phyloP scores from a whole-genome alignment of 768 basidiomycete genomes.

The Tremella mesenterica region DNA sequence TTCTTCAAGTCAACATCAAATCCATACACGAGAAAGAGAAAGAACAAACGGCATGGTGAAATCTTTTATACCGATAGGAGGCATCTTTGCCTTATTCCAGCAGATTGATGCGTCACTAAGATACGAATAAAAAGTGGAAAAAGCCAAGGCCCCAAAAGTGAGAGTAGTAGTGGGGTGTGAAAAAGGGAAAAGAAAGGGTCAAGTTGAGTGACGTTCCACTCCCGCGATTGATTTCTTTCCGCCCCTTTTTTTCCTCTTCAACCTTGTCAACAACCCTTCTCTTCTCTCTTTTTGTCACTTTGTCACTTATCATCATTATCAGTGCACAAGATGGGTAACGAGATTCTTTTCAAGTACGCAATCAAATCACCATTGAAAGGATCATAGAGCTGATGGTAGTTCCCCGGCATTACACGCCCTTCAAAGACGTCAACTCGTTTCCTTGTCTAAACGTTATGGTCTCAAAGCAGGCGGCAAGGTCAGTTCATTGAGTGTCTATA shows the following conservation, averaged over 20 bases:
- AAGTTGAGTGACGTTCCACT: constrained; percentile 3
- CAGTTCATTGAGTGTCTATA: background rate
- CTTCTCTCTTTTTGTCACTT: background rate
- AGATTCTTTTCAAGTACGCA: constrained; percentile 33
- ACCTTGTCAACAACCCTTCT: background rate
- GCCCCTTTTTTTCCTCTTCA: background rate
- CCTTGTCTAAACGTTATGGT: constrained; percentile 34
- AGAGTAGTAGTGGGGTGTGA: background rate
- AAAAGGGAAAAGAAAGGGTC: background rate
- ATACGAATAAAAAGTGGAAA: background rate
- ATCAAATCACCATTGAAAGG: background rate
- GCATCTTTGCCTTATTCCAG: constrained; percentile 7
- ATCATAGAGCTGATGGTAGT: constrained; percentile 6
- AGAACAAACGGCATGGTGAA: constrained; percentile 23
- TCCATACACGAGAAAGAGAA: background rate
- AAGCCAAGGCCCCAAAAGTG: background rate
- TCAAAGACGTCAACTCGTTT: constrained; percentile 36
- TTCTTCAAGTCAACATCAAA: background rate
- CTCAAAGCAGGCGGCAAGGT: constrained; percentile 37
- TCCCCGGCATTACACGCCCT: constrained; percentile 33
- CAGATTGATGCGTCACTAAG: background rate
- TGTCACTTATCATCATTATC: background rate
- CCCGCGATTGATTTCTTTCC: background rate
- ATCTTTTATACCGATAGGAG: constrained; percentile 14
- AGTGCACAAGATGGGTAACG: constrained; percentile 13